Evolutionary conservation across 495 filamentous ascomycete species (phyloP), one percentile per base, ranked within the genome.

Genomic region (Lasiosphaeria hispida): DNA sequence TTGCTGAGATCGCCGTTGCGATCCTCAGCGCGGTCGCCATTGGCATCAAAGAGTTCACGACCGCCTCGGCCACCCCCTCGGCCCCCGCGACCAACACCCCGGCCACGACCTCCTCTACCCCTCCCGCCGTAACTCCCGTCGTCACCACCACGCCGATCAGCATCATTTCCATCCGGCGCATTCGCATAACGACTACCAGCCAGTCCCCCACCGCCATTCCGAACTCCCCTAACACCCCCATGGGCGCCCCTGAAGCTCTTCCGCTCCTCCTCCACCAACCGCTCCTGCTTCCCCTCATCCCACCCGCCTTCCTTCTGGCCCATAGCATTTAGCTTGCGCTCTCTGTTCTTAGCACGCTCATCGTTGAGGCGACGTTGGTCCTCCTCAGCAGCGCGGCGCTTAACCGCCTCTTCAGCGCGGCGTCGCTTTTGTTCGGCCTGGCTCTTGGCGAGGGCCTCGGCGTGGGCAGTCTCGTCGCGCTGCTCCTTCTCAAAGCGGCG

Each of bases 341-440:
- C 76, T 30, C 76, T 62, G 50, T 80, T 80, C 33, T 68, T 67
- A 13, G 69, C 76, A 15, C 77, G 70, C 66, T 79, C 78, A 9
- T 79, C 77, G 50, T 83, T 78, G 52, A 83, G 63, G 47, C 74
- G 74, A 4, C 70, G 70, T 10, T 67, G 60, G 43, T 76, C 75
- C 48, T 75, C 76, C 4, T 80, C 76, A 19, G 69, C 72, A 1
- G 59, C 63, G 9, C 62, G 64, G 3, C 73, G 65, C 23, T 68
- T 64, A 43, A 68, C 64, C 9, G 71, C 75, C 10, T 78, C 76
- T 34, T 78, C 77, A 1, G 71, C 71, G 30, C 69, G 68, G 8
- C 80, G 77, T 48, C 65, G 69, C 17, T 75, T 71, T 45, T 76
- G 76, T 52, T 78, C 76, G 49, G 80, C 79, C 71, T 81, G 76